Percentiles rank a stretch among this genome's conserved stretches.
These are phyloP conservation scores for Cetraspora pellucida DNA, from an alignment of 192 early-diverging fungal genomes.

Conservation along the genomic window DNA sequence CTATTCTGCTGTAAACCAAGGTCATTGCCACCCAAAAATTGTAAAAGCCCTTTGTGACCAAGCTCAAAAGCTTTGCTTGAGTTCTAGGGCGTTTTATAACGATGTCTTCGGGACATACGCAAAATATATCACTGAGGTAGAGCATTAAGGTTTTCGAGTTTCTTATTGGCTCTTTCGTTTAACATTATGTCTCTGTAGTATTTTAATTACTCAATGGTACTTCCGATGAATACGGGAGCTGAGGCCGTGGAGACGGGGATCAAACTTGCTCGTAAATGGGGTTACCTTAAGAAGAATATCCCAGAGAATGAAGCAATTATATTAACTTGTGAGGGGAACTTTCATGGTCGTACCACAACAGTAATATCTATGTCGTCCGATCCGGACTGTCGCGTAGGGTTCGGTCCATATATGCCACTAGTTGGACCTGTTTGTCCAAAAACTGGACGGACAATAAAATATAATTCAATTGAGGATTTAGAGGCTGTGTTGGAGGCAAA, in stretches of 20 bases:
- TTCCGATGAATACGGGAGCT: slow-evolving; percentile 99
- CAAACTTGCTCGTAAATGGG: slow-evolving; percentile 98
- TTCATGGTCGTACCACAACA: slow-evolving; percentile 94
- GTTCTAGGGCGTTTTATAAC: slow-evolving; percentile 97
- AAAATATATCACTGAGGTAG: slow-evolving; percentile 82
- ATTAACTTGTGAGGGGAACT: slow-evolving; percentile 84
- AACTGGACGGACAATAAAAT: slow-evolving; percentile 70
- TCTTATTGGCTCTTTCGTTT: background rate
- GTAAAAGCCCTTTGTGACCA: slow-evolving; percentile 88
- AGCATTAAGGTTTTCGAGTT: slow-evolving; percentile 2
- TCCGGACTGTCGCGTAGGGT: slow-evolving; percentile 76
- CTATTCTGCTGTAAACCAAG: slow-evolving; percentile 87
- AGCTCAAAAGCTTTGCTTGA: slow-evolving; percentile 80
- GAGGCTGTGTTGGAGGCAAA: slow-evolving; percentile 83
- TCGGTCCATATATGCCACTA: slow-evolving; percentile 93
- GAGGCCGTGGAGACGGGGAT: slow-evolving; percentile 99
- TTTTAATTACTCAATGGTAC: slow-evolving; percentile 97
- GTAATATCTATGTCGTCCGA: slow-evolving; percentile 96
- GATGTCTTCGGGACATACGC: slow-evolving; percentile 89
- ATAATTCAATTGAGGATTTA: slow-evolving; percentile 86
- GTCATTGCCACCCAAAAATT: slow-evolving; percentile 96
- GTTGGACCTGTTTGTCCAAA: slow-evolving; percentile 81
- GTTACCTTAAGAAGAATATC: slow-evolving; percentile 89
- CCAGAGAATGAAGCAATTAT: slow-evolving; percentile 79
- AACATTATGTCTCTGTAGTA: slow-evolving; percentile 43